Evolutionary conservation across 306 rosid genomes (phyloP), one percentile per base, ranked within the genome.

Genomic region (Pterocarpus macrocarpus): DNA sequence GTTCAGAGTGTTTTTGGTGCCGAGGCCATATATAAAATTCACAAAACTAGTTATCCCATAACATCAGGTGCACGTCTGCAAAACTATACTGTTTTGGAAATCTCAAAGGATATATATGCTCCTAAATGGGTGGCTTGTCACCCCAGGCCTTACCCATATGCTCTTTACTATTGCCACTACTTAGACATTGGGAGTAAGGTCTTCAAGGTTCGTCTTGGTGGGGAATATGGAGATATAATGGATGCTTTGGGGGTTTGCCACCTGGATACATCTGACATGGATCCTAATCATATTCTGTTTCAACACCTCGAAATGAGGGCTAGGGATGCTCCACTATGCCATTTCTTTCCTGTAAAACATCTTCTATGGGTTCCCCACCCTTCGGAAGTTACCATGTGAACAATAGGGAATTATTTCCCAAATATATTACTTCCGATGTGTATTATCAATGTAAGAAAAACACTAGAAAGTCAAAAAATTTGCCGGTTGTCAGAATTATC

Each of bases 91-190:
- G 10, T 90, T 56, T 36, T 76, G 65, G 64, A 61, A 35, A 69
- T 64, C 5, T 84, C 91, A 34, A 33, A 71, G 75, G 80, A 89
- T 68, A 44, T 85, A 9, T 15, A 71, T 41, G 85, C 89, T 9
- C 84, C 89, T 34, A 85, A 85, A 65, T 85, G 86, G 89, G 87
- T 83, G 12, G 83, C 79, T 17, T 90, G 93, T 41, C 91, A 87
- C 8, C 89, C 83, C 0, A 6, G 82, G 10, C 79, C 85, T 41
- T 86, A 85, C 62, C 88, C 87, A 14, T 82, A 79, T 64, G 81
- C 81, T 0, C 84, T 87, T 76, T 84, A 83, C 77, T 90, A 76
- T 35, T 87, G 91, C 84, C 93, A 87, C 72, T 79, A 64, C 79
- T 59, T 79, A 33, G 82, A 81, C 81, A 77, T 63, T 0, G 85